Evolutionary conservation across 2,329 filamentous ascomycete species (phyloP), one percentile per base, ranked within the genome.

Genomic region (Cercospora canescens): DNA sequence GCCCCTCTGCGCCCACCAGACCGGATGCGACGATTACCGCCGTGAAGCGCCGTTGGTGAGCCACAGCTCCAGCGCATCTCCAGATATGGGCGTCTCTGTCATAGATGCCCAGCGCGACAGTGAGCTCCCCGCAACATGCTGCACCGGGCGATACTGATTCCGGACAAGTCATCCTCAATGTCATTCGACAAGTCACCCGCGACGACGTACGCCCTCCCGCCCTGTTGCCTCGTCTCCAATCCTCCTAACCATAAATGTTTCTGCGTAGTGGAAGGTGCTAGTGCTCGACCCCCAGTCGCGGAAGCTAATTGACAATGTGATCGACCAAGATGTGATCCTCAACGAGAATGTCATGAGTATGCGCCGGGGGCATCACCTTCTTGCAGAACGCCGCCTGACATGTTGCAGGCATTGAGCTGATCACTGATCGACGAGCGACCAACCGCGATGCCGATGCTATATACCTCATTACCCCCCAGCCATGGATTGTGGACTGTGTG

Each of bases 311-410:
- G 90, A 96, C 81, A 96, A 94, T 84, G 91, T 92, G 55, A 88
- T 94, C 77, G 94, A 93, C 75, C 91, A 97, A 83, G 94, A 99
- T 87, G 93, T 97, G 76, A 96, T 99, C 72, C 90, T 99, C 81
- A 96, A 96, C 78, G 89, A 93, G 81, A 97, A 97, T 78, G 92
- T 99, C 80, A 94, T 94, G 72, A 97, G 94, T 97, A 86, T 77
- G 89, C 57, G 34, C 62, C 63, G 30, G 50, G 52, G 14, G 52
- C 57, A 52, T 34, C 37, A 32, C 34, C 50, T 30, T n/a, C 16
- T 26, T 2, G 18, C 37, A 21, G 16, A 50, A 60, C 24, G 30
- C 63, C 41, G 52, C 67, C 76, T 79, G 73, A 80, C 75, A 69
- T 64, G 69, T 64, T 67, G 63, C 79, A 96, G 94, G 97, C 80